Evolutionary conservation across 192 early-diverging fungal species (phyloP), one percentile per base, ranked within the genome.

Genomic region (Phycomyces nitens): DNA sequence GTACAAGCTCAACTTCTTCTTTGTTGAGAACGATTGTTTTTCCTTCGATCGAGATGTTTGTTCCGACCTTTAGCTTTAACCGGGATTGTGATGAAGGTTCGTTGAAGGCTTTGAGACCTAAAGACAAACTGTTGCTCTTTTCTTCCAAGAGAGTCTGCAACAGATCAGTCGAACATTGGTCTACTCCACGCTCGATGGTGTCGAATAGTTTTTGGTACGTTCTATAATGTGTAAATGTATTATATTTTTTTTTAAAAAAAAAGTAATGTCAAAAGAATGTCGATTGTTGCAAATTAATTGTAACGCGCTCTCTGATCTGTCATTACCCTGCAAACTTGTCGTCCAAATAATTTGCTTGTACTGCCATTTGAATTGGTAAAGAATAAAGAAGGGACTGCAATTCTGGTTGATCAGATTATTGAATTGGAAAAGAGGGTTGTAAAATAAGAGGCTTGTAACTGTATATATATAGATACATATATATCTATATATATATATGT

Each of bases 21-120:
- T 65, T 69, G 0, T 66, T 65, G 56, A 72, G 68, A 23, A 75
- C 69, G 42, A 66, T 53, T 14, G 65, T 59, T 63, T 72, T 62
- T 38, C 72, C 75, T 24, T 43, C 50, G 27, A 70, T n/a, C 51
- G 65, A 56, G 16, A 58, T 12, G 4, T 43, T 61, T 11, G 52
- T 72, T 38, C 66, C 72, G 14, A 69, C 54, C 1, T 62, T 63
- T 55, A 80, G 53, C 26, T 68, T 66, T 26, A 55, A 39, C 22
- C 78, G 75, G 22, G 72, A 55, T 24, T 62, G 43, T 34, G 65
- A 43, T 3, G 73, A 72, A 23, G 75, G 65, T 49, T 58, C 38
- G 20, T 55, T 71, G 27, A 80, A 80, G 0, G 69, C 63, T n/a
- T 72, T 70, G 15, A 80, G 41, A 10, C 78, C 78, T 22, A 70